Base-by-base conservation (phyloP, 2,329 filamentous ascomycete species). In the Byssoonygena ceratinophila region DNA sequence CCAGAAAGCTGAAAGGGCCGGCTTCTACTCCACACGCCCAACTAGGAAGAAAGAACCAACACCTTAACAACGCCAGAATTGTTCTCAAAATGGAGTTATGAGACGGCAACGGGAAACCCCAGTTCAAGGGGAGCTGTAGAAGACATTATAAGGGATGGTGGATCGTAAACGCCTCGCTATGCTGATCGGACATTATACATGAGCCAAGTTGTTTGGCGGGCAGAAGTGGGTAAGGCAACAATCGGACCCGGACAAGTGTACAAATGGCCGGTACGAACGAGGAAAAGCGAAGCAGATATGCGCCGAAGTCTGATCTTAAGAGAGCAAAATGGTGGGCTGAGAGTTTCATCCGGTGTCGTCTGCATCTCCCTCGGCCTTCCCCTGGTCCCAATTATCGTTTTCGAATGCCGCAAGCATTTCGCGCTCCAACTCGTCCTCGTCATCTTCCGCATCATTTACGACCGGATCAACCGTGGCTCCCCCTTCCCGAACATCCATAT, bases 371-470 rank as follows among this genome's bases (percentile, higher is more conserved):
- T 71, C 65, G 51, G 59, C 64, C 49, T 64, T 58, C 20, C 67
- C 70, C 46, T 69, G 66, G 2, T 65, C 66, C 59, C 54, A 65
- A 9, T 60, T 63, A 4, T 59, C 63, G 20, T 68, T 69, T 51
- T 81, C 78, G 57, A 82, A 69, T 57, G 79, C 81, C 1, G 79
- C 80, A 60, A 81, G 69, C 63, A 85, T 72, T 59, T 83, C 81
- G 34, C 68, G 65, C 54, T 75, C 73, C 20, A 75, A 60, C 46
- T 71, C 72, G 53, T 74, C 72, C 8, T 76, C 71, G 6, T 73
- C 72, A 20, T 61, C 60, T 41, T 61, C 59, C 22, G 44, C 49
- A 39, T 52, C 53, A 37, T 53, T 52, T 27, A 43, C 49, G 20
- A 37, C 46, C 25, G 32, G 32, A 36, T 51, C 52, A 32, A 50